Evolutionary conservation across 345 rosid species (phyloP), one percentile per base, ranked within the genome.

Genomic region (Populus simonii): DNA sequence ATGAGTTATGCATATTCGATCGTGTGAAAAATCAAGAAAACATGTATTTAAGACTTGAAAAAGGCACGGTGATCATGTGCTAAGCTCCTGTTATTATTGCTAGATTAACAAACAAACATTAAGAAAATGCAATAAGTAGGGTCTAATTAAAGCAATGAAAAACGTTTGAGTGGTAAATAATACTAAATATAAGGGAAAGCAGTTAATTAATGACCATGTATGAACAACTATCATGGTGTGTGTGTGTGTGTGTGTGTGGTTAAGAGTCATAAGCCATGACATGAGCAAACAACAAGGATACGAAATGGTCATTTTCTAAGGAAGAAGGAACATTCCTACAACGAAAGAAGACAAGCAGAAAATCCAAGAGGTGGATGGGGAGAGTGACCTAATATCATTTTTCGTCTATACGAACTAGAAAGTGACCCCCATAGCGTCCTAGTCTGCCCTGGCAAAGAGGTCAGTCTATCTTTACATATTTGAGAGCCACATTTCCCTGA

Each of bases 291-390:
- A 68, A 31, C 23, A 7, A 43, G 9, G 16, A 25, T 25, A 69
- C 53, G 55, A 39, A 76, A 23, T 20, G 80, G 80, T 66, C 72
- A 66, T 7, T 68, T 57, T 41, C 59, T 7, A 13, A 17, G 0
- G 6, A 25, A 15, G 22, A 59, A 68, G 35, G 66, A 80, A 63
- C 72, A 67, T 81, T 76, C 80, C 41, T 0, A 16, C 25, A 43
- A 31, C 68, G 73, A 10, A 79, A 75, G 62, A 87, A 20, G 80
- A 83, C 89, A 79, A 79, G 55, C 0, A 81, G 81, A 81, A 83
- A 74, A 81, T 55, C 73, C 84, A 79, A 70, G 18, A 57, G 10
- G 66, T 66, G 73, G 87, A 74, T 78, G 80, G 79, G 70, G 65
- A 45, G 72, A 45, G 72, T 73, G 75, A 77, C 78, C 74, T 23